A percentile compares a stretch with the other conserved stretches of the same genome.
phyloP scores from a whole-genome alignment of 768 basidiomycete genomes.

The Auricularia cornea region DNA sequence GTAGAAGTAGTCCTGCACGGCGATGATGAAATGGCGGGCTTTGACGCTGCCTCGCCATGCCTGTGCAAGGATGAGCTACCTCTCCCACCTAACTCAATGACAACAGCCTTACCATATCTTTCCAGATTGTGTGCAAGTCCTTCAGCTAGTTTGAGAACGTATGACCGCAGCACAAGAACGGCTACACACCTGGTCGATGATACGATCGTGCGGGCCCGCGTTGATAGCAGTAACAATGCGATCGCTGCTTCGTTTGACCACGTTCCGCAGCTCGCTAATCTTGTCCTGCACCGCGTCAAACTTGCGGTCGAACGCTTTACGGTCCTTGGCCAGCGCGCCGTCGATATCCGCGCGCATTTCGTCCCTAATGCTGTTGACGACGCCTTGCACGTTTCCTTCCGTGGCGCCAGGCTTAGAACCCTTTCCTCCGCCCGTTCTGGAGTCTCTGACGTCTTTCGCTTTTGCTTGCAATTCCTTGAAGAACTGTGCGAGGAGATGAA shows the following conservation, averaged over 20 bases:
- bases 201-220: conserved; percentile 38
- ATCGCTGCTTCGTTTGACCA: conserved; percentile 26
- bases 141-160: conserved; percentile 9
- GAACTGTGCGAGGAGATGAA: neutral
- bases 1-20: conserved; percentile 29
- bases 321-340: conserved; percentile 28
- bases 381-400: neutral
- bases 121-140: conserved; percentile 45
- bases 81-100: too few relatives aligned
- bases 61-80: conserved; percentile 16
- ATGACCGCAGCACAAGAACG: too few relatives aligned
- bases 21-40: conserved; percentile 41
- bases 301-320: conserved; percentile 38
- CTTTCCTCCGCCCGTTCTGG: neutral
- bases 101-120: conserved; percentile 50
- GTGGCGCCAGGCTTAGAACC: too few relatives aligned
- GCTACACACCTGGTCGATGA: conserved; percentile 29
- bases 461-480: neutral
- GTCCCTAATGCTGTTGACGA: neutral
- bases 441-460: neutral
- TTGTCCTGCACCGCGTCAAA: conserved; percentile 38
- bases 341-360: conserved; percentile 23
- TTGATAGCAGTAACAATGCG: conserved; percentile 32
- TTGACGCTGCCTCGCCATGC: conserved; percentile 47
- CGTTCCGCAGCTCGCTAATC: conserved; percentile 20